Percentiles rank a stretch among this genome's conserved stretches.
phyloP scores from a whole-genome alignment of 129 eudicot genomes.

The Lactuca saligna region DNA sequence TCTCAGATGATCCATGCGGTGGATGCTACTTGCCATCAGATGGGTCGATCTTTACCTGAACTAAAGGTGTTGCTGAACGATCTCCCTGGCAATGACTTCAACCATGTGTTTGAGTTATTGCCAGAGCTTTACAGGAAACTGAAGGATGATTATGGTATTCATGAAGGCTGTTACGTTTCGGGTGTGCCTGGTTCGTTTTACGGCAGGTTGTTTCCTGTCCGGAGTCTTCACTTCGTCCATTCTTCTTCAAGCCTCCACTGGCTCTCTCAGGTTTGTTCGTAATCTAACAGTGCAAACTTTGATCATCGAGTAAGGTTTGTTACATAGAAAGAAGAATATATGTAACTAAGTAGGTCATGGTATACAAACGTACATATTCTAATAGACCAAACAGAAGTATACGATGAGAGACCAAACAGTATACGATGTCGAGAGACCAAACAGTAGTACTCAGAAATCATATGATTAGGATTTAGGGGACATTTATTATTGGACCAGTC shows the following conservation, averaged over 20 bases:
- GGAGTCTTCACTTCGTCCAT: slow-evolving; percentile 49
- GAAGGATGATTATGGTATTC: slow-evolving; percentile 31
- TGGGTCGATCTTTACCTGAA: slow-evolving; percentile 40
- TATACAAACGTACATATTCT: too few species aligned
- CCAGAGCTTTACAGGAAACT: slow-evolving; percentile 28
- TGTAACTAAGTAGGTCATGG: too few species aligned
- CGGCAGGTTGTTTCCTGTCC: slow-evolving; percentile 43
- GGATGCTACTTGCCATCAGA: neutral
- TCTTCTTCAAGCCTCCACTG: slow-evolving; percentile 51
- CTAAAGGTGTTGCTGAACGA: slow-evolving; percentile 44
- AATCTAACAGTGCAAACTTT: neutral
- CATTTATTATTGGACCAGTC: too few species aligned
- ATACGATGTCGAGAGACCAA: too few species aligned
- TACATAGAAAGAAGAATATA: too few species aligned
- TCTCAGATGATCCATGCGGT: slow-evolving; percentile 38
- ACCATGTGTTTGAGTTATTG: slow-evolving; percentile 34
- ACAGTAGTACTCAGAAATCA: too few species aligned
- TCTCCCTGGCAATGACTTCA: slow-evolving; percentile 49
- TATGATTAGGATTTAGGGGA: too few species aligned
- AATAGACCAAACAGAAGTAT: too few species aligned
- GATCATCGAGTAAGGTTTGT: too few species aligned
- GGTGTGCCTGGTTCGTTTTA: slow-evolving; percentile 55
- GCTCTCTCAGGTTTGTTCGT: slow-evolving; percentile 45
- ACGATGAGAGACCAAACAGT: too few species aligned
- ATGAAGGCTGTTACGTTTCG: slow-evolving; percentile 33